A percentile compares a stretch with the other conserved stretches of the same genome.
Evolutionary conservation across 2,329 filamentous ascomycete species (phyloP).

Genomic region (Colletotrichum sp.): DNA sequence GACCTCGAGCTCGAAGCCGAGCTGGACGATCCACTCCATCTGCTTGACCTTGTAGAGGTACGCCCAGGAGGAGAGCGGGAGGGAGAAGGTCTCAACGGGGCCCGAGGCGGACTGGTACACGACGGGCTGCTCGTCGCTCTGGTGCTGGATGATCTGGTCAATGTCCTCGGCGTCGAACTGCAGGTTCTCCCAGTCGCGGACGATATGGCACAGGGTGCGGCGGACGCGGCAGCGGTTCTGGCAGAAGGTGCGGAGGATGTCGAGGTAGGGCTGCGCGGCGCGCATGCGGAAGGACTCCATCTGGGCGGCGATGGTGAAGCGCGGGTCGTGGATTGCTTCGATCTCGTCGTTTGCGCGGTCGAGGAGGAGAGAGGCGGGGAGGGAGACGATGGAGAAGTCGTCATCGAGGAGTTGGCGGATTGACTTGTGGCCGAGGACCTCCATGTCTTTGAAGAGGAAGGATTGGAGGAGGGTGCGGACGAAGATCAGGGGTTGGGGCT

Average conservation of each 20-base stretch:
- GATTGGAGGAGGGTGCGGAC: slow-evolving; percentile 80
- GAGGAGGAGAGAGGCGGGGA: slow-evolving; percentile 74
- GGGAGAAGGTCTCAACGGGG: slow-evolving; percentile 63
- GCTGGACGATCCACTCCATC: slow-evolving; percentile 85
- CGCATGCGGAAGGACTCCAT: slow-evolving; percentile 73
- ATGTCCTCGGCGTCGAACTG: slow-evolving; percentile 82
- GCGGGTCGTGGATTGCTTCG: slow-evolving; percentile 74
- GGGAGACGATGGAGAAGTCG: slow-evolving; percentile 77
- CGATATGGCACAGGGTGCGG: slow-evolving; percentile 84
- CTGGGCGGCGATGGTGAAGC: slow-evolving; percentile 72
- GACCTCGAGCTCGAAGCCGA: slow-evolving; percentile 92
- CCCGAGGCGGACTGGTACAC: slow-evolving; percentile 44
- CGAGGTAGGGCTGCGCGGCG: slow-evolving; percentile 75
- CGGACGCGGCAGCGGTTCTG: slow-evolving; percentile 90
- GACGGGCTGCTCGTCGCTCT: slow-evolving; percentile 65
- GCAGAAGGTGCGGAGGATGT: slow-evolving; percentile 82
- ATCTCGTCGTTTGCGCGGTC: slow-evolving; percentile 77
- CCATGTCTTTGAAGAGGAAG: slow-evolving; percentile 75
- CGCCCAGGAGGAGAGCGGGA: slow-evolving; percentile 85
- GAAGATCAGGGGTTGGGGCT: slow-evolving; percentile 83
- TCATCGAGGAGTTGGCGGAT: slow-evolving; percentile 79
- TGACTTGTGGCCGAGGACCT: slow-evolving; percentile 69
- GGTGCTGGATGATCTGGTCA: slow-evolving; percentile 68
- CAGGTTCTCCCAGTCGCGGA: slow-evolving; percentile 82
- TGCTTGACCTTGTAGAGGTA: slow-evolving; percentile 89